Base-by-base conservation (phyloP, 2,329 filamentous ascomycete species). In the Claviceps citrina region DNA sequence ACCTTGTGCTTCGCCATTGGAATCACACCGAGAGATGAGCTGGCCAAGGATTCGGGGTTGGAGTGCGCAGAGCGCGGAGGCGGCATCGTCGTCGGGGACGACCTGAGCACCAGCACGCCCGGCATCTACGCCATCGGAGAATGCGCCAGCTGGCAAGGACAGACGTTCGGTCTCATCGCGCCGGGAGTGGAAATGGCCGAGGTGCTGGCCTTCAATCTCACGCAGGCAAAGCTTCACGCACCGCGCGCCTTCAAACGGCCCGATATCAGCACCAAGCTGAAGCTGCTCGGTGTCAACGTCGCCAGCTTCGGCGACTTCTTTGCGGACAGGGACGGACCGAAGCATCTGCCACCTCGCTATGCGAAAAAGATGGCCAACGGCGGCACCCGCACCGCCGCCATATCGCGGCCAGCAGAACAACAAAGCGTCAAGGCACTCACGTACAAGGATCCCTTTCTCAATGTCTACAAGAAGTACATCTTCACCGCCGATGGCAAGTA, bases 241-340 rank as follows among this genome's bases (percentile, higher is more conserved):
- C 73, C 74, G 2, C 68, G 81, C 25, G 66, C 65, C 24, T 93
- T 93, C 66, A 84, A 84, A 57, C 66, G 78, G 4, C 87, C 86
- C 0, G 85, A 94, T 56, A 66, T 94, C 31, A 93, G 86, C 65
- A 94, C 86, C 0, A 94, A 93, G 56, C 65, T 94, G 24, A 94
- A 94, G 65, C 66, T 94, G 0, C 68, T 94, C 0, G 86, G 86
- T 0, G 84, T 94, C 7, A 84, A 94, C 48, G 87, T 94, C 4
- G 87, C 87, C 15, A 91, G 83, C 53, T 94, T 94, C 54, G 86
- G 87, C 0, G 87, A 94, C 55, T 94, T 87, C 65, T 94, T 94
- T 48, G 86, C 86, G 0, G 86, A 94, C 51, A 68, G 82, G 24
- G 83, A 93, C 53, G 85, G 85, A 0, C 84, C 84, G 0, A 81